Evolutionary conservation across 192 early-diverging fungal genomes (phyloP), one percentile per base, ranked within the genome.

Genomic region (Dissophora globulifera): DNA sequence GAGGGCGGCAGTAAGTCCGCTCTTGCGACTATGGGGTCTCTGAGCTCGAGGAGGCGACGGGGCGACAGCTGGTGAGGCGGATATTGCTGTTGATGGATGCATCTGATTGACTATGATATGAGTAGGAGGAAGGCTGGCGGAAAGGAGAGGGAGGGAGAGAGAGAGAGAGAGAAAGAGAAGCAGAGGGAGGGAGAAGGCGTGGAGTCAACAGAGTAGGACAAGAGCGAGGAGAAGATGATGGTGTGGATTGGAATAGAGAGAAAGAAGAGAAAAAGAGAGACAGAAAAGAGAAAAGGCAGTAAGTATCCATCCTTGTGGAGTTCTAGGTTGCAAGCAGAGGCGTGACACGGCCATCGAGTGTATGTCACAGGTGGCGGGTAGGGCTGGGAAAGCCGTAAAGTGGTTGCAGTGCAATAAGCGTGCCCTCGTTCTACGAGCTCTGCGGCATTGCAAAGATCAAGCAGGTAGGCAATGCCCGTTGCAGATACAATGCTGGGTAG

Each of bases 21-120:
- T 61, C 38, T 69, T 69, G 32, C 58, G 50, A 43, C 50, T 53
- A 33, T 69, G 47, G 49, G 49, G n/a, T 65, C 32, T 54, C 32
- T 69, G 67, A 48, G 58, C 42, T 38, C 69, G 69, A 29, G 69
- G 60, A 57, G 60, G 47, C 32, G 54, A 50, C 11, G 65, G 46
- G 46, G 55, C 53, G 16, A 38, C n/a, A 40, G 23, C 22, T 3
- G 41, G 31, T 41, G 64, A 50, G 3, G 64, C 33, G 55, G 65
- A 19, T 67, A 67, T 58, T 50, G 47, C 35, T 42, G 65, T 23
- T 58, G 65, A 58, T 10, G 65, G 25, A 4, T 58, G 55, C 53
- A 58, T 67, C n/a, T n/a, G n/a, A 15, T 20, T 31, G 26, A 40
- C 19, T 41, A 45, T 20, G 30, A 26, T 42, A 41, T 30, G 27